These are phyloP conservation scores for Herpetomonas tarakana DNA, from an alignment of 208 protist genomes.

Conservation along the genomic window DNA sequence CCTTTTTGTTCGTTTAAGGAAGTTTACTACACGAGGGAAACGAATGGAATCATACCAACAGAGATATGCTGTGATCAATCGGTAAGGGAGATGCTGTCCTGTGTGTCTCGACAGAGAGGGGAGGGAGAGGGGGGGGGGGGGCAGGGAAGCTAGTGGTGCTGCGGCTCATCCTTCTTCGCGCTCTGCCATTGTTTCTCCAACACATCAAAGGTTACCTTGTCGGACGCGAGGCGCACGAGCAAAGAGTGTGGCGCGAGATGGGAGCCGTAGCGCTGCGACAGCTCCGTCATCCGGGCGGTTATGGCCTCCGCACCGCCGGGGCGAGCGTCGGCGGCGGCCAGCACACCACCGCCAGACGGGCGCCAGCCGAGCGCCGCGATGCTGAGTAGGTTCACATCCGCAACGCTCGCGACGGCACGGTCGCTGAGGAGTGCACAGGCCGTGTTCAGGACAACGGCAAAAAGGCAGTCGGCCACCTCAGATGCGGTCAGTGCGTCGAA, in stretches of 20 bases:
- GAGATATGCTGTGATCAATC: no score
- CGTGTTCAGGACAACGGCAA: constrained; percentile 61
- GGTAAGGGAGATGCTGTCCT: no score
- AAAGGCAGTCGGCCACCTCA: constrained; percentile 48
- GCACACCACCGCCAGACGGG: constrained; percentile 55
- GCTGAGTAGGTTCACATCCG: constrained; percentile 55
- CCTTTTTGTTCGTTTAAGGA: no score
- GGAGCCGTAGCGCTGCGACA: constrained; percentile 34
- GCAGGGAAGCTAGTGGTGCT: no score
- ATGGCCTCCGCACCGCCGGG: constrained; percentile 28
- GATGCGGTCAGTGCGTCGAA: constrained; percentile 19
- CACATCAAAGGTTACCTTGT: constrained; percentile 21
- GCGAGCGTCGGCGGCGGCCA: constrained; percentile 39
- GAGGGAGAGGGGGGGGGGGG: no score
- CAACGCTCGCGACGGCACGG: constrained; percentile 30
- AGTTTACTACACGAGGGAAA: no score
- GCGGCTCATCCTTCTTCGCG: no score
- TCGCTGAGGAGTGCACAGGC: constrained; percentile 50
- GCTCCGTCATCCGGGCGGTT: constrained; percentile 27
- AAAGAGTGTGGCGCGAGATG: constrained; percentile 62
- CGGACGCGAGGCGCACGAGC: constrained; percentile 36
- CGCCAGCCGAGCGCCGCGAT: constrained; percentile 60
- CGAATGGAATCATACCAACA: no score
- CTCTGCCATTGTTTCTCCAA: no score
- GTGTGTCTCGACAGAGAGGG: no score